A percentile compares a stretch with the other conserved stretches of the same genome.
Conservation (phyloP, 495 filamentous ascomycete species). For the Hypoxylon trugodes region DNA sequence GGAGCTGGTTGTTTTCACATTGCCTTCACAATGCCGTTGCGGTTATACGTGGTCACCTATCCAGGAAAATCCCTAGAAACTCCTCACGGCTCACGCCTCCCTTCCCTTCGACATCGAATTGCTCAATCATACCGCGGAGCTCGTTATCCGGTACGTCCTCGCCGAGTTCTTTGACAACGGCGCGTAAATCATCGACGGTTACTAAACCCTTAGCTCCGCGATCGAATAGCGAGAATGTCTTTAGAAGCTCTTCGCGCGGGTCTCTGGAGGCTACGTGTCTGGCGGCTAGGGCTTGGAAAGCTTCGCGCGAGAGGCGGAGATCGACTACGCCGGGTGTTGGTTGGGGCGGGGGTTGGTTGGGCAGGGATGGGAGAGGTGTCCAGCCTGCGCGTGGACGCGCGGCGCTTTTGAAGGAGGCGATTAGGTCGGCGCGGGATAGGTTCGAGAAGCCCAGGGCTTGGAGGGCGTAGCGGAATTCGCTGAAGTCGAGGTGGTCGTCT, state of each 20-base stretch:
- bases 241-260: conserved; percentile 87
- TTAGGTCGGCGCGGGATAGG: conserved; percentile 80
- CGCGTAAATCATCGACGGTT: conserved; percentile 80
- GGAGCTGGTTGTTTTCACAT: too few species aligned
- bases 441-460: conserved; percentile 93
- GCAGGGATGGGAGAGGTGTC: conserved; percentile 55
- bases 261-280: conserved; percentile 81
- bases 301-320: conserved; percentile 73
- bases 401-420: conserved; percentile 75
- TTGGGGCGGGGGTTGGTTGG: conserved; percentile 46
- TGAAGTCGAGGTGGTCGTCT: conserved; percentile 93
- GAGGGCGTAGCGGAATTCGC: conserved; percentile 96
- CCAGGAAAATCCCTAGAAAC: conserved; percentile 68
- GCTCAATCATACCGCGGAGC: conserved; percentile 94
- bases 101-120: conserved; percentile 95
- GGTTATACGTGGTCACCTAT: conserved; percentile 32
- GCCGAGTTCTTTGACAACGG: conserved; percentile 89
- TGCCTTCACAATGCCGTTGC: too few species aligned
- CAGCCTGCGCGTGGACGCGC: conserved; percentile 63
- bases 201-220: conserved; percentile 80
- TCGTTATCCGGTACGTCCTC: conserved; percentile 94
- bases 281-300: conserved; percentile 82
- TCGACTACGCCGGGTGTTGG: conserved; percentile 46
- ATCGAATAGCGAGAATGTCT: conserved; percentile 91
- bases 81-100: conserved; percentile 89